Conservation (phyloP, 1,284 basidiomycete species). For the Cerrena zonata region DNA sequence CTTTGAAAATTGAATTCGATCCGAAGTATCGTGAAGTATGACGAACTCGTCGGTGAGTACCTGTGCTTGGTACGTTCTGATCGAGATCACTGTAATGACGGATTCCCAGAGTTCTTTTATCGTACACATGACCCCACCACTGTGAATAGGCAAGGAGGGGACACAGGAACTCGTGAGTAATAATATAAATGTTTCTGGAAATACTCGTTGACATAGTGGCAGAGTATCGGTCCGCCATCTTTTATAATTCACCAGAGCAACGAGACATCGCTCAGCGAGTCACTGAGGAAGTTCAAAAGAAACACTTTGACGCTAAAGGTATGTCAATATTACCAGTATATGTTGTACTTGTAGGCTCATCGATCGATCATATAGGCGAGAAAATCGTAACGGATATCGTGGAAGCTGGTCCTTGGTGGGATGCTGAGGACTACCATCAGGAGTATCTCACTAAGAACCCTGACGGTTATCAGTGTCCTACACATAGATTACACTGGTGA, state of each 20-base stretch:
- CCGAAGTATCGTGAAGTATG: slow-evolving; percentile 78
- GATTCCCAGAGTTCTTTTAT: slow-evolving; percentile 76
- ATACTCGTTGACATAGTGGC: slow-evolving; percentile 13
- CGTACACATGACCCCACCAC: slow-evolving; percentile 93
- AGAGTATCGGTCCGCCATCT: slow-evolving; percentile 94
- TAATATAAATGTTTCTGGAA: slow-evolving; percentile 15
- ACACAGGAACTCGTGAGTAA: slow-evolving; percentile 70
- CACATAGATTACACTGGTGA: slow-evolving; percentile 48
- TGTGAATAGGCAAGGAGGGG: slow-evolving; percentile 70
- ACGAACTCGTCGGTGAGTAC: slow-evolving; percentile 70
- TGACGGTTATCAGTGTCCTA: slow-evolving; percentile 52
- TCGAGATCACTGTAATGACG: too few relatives aligned
- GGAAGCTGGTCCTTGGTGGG: slow-evolving; percentile 67
- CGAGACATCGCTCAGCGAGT: slow-evolving; percentile 69
- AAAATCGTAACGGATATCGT: slow-evolving; percentile 77
- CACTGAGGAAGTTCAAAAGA: slow-evolving; percentile 79
- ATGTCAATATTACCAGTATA: background rate
- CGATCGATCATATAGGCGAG: slow-evolving; percentile 29
- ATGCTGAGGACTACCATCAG: slow-evolving; percentile 85
- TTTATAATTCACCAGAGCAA: slow-evolving; percentile 76
- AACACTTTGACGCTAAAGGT: slow-evolving; percentile 69
- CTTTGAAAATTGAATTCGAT: slow-evolving; percentile 82
- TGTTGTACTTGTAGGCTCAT: background rate
- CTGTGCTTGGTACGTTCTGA: slow-evolving; percentile 18
- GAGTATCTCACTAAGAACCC: slow-evolving; percentile 73